Base-by-base conservation (phyloP, 306 rosid species). In the Purshia tridentata region DNA sequence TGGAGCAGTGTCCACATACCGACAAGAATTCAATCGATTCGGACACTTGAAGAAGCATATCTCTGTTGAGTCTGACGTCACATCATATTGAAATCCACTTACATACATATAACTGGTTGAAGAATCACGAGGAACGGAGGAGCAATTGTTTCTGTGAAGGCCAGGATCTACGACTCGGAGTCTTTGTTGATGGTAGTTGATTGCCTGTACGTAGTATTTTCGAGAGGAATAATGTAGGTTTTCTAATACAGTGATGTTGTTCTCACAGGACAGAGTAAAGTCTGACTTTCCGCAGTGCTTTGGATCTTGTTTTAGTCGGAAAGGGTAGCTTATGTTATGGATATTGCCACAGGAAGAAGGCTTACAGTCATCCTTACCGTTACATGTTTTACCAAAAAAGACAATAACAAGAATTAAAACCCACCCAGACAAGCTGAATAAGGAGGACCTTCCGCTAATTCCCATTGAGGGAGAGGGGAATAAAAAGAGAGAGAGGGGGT, bases 301-400 rank as follows among this genome's bases (percentile, higher is more conserved):
- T 9, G 80, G 83, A 6, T 82, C 86, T 3, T 19, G 56, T 4
- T n/a, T 23, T 1, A 84, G 65, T 55, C 81, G 42, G 47, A 80
- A 84, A 40, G 87, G 82, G 37, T 8, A 51, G 22, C 67, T 77
- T 47, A 84, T 40, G 41, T 84, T 65, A 8, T 18, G 78, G 23
- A 57, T 57, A 11, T 57, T 12, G 58, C 51, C 16, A 29, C 84
- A 81, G 9, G 81, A 83, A 13, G 49, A 12, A 40, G 19, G 0
- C 19, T 49, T 29, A 60, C 81, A 68, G 8, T 1, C n/a, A n/a
- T n/a, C 63, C 15, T 12, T 5, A 0, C 29, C 42, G 9, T 52
- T 75, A 12, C 52, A 44, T 23, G n/a, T 40, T 12, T 39, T 9
- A 3, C 40, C 10, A 54, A 41, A 66, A 4, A 66, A 66, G 2